Percentiles rank a stretch among this genome's conserved stretches.
Evolutionary conservation across 1,284 basidiomycete genomes (phyloP).

Genomic region (Cutaneotrichosporon curvatum): DNA sequence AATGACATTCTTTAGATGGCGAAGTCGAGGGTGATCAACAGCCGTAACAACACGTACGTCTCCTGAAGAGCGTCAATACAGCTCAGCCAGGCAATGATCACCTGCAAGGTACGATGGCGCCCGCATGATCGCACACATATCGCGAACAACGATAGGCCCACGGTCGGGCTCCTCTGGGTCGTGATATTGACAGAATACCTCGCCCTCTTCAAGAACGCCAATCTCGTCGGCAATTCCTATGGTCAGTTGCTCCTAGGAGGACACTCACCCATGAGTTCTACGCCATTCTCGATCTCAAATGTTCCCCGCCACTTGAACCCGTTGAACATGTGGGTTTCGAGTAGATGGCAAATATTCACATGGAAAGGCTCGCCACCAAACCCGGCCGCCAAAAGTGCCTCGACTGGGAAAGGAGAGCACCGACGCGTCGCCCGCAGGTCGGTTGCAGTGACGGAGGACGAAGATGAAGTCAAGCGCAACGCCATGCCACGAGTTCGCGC

Average conservation of each 20-base stretch:
- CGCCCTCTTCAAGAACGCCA: constrained; percentile 20
- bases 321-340: constrained; percentile 18
- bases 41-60: constrained; percentile 24
- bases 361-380: constrained; percentile 22
- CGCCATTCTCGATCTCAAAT: constrained; percentile 20
- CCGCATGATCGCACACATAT: constrained; percentile 23
- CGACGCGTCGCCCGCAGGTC: constrained; percentile 5
- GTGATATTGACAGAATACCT: constrained; percentile 30
- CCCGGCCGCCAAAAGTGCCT: constrained; percentile 17
- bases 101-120: constrained; percentile 22
- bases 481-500: constrained; percentile 9
- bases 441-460: background rate
- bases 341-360: constrained; percentile 16
- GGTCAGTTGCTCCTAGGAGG: background rate
- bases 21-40: constrained; percentile 21
- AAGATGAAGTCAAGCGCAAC: constrained; percentile 5
- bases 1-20: constrained; percentile 27
- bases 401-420: constrained; percentile 17
- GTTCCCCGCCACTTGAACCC: constrained; percentile 25
- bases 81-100: background rate
- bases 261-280: constrained; percentile 21
- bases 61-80: constrained; percentile 9
- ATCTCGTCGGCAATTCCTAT: constrained; percentile 27
- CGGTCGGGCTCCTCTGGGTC: constrained; percentile 10
- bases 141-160: constrained; percentile 14